Evolutionary conservation across 2,329 filamentous ascomycete species (phyloP).

Genomic region (Aspergillus unguis): DNA sequence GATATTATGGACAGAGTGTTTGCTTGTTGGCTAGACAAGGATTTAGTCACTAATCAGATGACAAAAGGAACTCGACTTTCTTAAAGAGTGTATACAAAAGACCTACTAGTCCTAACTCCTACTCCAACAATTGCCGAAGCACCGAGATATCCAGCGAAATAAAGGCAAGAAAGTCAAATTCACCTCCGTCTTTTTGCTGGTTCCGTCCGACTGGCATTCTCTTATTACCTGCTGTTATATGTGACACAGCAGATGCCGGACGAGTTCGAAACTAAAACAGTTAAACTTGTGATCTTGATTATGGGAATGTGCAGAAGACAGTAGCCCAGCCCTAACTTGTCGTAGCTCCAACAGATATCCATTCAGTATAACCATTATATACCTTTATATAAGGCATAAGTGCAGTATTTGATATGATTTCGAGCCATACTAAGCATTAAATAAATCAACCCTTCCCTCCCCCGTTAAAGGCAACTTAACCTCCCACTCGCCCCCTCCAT

Average conservation of each 20-base stretch:
- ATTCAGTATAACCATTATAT: neutral
- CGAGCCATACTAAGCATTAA: neutral
- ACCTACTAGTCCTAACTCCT: no score
- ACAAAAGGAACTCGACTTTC: no score
- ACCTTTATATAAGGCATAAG: no score
- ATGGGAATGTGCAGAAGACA: no score
- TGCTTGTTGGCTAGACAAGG: neutral
- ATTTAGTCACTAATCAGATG: neutral
- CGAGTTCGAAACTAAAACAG: no score
- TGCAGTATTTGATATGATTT: neutral
- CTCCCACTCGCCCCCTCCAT: neutral
- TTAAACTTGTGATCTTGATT: no score
- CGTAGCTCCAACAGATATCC: neutral
- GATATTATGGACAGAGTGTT: neutral
- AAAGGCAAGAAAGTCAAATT: neutral
- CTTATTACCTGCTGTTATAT: no score
- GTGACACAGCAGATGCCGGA: no score
- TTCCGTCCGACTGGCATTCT: no score
- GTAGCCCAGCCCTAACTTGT: no score
- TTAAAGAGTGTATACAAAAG: no score
- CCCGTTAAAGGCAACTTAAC: neutral
- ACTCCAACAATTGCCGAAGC: neutral
- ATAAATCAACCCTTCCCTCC: neutral
- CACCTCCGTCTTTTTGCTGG: no score
- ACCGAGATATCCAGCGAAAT: slow-evolving; percentile 5